Base-by-base conservation (phyloP, 345 rosid species). In the Arabidopsis thaliana region DNA sequence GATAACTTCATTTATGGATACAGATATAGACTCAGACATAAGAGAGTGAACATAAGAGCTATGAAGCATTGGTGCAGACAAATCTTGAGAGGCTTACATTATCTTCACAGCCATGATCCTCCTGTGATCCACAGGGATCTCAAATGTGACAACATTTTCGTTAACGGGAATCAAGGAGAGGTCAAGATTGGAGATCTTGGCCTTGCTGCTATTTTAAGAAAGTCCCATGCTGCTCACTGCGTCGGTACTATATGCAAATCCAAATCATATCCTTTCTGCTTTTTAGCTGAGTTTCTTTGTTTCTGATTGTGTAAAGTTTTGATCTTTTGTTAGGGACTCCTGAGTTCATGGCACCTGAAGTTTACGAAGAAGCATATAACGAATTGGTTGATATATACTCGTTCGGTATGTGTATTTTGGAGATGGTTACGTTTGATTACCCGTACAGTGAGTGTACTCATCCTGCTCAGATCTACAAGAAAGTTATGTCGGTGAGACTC, bases 321-420 rank as follows among this genome's bases (percentile, higher is more conserved):
- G 13, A 23, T 23, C 53, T 61, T 60, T 58, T 36, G n/a, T 44
- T 86, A 96, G 98, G 99, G 45, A 96, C 99, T 37, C 98, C 97
- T 7, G 99, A 96, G 84, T 96, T 96, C 65, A 96, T 96, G 99
- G 99, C 99, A 60, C 99, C 99, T 34, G 99, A 96, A 82, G 91
- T 96, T 16, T 96, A 93, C 45, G 93, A 91, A 83, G 99, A 96
- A 81, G 98, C 93, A 0, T 96, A 96, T 53, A 93, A 96, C 74
- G 98, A 96, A 74, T 72, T 96, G 55, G 99, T 96, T n/a, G 99
- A 96, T 79, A 86, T 93, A 73, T 96, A 96, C 73, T 89, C 99
- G 1, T 96, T 96, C 37, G 99, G 99, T 25, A 96, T 96, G 99
- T 90, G 98, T 87, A 83, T 96, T 53, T 81, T 96, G 80, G 99